phyloP scores from a whole-genome alignment of 176 grass and related monocot genomes.

The Cenchrus fungigraminus region DNA sequence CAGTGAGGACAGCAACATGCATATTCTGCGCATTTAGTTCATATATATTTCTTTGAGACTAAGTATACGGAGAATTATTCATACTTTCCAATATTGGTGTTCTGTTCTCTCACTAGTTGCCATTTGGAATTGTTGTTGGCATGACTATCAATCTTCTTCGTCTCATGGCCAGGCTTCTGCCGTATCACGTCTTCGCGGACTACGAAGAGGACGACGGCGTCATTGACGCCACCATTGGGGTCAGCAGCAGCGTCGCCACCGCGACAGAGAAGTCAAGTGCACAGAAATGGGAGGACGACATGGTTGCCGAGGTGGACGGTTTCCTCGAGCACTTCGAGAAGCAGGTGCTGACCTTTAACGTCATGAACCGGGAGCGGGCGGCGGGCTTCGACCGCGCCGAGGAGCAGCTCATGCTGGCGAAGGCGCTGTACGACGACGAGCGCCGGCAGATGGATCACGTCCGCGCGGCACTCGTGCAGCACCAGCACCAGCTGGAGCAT shows the following conservation, averaged over 20 bases:
- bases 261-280: not conserved
- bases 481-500: slow-evolving; percentile 4
- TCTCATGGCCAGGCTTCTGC: slow-evolving; percentile 41
- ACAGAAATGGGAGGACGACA: not conserved
- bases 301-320: not conserved
- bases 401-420: slow-evolving; percentile 25
- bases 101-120: not conserved
- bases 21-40: not conserved
- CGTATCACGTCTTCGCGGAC: slow-evolving; percentile 50
- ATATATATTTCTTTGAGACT: not conserved
- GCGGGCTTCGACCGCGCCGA: slow-evolving; percentile 20
- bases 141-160: not conserved
- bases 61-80: not conserved
- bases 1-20: not conserved
- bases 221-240: not conserved
- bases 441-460: not conserved
- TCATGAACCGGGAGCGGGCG: not conserved
- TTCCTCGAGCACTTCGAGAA: slow-evolving; percentile 34
- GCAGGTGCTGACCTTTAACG: slow-evolving; percentile 49
- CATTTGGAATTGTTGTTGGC: not conserved
- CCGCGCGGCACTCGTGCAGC: slow-evolving; percentile 13
- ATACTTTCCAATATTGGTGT: not conserved
- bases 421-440: slow-evolving; percentile 22
- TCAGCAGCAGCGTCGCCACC: not conserved
- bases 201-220: slow-evolving; percentile 18